Conservation (phyloP, 2,329 filamentous ascomycete species). For the Apiospora arundinis region DNA sequence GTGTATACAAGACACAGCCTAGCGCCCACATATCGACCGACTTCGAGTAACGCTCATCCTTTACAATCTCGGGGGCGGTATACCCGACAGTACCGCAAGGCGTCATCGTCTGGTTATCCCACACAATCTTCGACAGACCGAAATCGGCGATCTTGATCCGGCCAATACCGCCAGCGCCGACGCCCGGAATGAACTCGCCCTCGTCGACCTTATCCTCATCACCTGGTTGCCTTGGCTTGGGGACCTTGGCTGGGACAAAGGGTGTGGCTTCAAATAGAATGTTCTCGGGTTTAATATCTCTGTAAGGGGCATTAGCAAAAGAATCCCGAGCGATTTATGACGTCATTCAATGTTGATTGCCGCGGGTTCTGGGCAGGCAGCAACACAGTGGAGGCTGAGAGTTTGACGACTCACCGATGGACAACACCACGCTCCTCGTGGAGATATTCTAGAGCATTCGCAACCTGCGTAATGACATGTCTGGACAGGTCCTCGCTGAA, state of each 20-base stretch:
- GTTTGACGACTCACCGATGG: constrained; percentile 74
- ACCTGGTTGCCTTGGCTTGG: constrained; percentile 81
- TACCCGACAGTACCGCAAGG: constrained; percentile 99
- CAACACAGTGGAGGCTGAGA: not conserved
- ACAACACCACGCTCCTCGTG: constrained; percentile 96
- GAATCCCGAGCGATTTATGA: not conserved
- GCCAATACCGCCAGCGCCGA: constrained; percentile 89
- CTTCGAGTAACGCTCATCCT: constrained; percentile 98
- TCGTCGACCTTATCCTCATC: constrained; percentile 98
- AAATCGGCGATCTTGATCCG: constrained; percentile 98
- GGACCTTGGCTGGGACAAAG: constrained; percentile 78
- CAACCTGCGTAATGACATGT: constrained; percentile 94
- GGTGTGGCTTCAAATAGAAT: constrained; percentile 89
- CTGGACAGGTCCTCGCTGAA: constrained; percentile 96
- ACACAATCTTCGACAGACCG: constrained; percentile 95
- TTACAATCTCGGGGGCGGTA: constrained; percentile 97
- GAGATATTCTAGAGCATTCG: constrained; percentile 90
- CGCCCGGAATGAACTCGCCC: constrained; percentile 84
- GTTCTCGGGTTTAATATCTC: constrained; percentile 98
- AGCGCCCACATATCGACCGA: constrained; percentile 99
- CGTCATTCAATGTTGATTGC: not conserved
- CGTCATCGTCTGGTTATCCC: constrained; percentile 98
- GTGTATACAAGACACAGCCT: constrained; percentile 94
- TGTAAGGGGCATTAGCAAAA: constrained; percentile 47
- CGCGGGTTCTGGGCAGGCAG: not conserved